These are phyloP conservation scores for Alternaria hordeiaustralica DNA, from an alignment of 2,329 filamentous ascomycete species.

Conservation along the genomic window DNA sequence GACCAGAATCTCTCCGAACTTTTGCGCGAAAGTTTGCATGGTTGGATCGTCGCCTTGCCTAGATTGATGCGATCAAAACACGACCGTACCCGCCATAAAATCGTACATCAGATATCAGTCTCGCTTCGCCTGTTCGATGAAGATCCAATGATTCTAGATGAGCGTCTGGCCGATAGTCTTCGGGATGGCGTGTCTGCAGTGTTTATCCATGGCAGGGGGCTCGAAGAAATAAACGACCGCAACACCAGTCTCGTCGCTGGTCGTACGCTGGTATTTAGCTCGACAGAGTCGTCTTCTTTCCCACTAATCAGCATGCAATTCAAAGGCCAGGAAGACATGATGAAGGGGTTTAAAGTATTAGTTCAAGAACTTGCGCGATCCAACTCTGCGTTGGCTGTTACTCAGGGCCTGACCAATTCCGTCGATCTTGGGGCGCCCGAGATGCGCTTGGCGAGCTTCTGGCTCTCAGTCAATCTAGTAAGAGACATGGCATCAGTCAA, in stretches of 20 bases:
- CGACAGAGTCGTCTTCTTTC: slow-evolving; percentile 53
- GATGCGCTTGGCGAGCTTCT: slow-evolving; percentile 73
- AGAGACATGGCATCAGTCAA: slow-evolving; percentile 62
- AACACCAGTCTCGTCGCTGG: slow-evolving; percentile 11
- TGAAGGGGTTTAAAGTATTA: slow-evolving; percentile 66
- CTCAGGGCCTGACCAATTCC: slow-evolving; percentile 69
- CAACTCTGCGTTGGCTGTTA: slow-evolving; percentile 58
- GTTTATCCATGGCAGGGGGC: slow-evolving; percentile 47
- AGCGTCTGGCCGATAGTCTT: slow-evolving; percentile 71
- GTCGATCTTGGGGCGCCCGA: slow-evolving; percentile 65
- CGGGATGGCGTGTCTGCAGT: slow-evolving; percentile 72
- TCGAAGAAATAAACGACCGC: slow-evolving; percentile 26
- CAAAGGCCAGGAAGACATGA: slow-evolving; percentile 70
- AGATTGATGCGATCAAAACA: slow-evolving; percentile 84
- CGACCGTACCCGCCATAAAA: slow-evolving; percentile 74
- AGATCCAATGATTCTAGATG: slow-evolving; percentile 69
- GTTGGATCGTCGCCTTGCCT: slow-evolving; percentile 82
- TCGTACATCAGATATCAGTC: slow-evolving; percentile 77
- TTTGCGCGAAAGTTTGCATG: slow-evolving; percentile 74
- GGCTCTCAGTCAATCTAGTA: slow-evolving; percentile 78
- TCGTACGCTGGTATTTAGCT: slow-evolving; percentile 23
- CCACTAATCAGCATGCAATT: slow-evolving; percentile 63
- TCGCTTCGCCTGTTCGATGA: slow-evolving; percentile 71
- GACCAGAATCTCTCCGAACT: slow-evolving; percentile 68
- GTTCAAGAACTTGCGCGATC: slow-evolving; percentile 62